Evolutionary conservation across 176 grass and related monocot species (phyloP), one percentile per base, ranked within the genome.

Genomic region (Microstegium vimineum): DNA sequence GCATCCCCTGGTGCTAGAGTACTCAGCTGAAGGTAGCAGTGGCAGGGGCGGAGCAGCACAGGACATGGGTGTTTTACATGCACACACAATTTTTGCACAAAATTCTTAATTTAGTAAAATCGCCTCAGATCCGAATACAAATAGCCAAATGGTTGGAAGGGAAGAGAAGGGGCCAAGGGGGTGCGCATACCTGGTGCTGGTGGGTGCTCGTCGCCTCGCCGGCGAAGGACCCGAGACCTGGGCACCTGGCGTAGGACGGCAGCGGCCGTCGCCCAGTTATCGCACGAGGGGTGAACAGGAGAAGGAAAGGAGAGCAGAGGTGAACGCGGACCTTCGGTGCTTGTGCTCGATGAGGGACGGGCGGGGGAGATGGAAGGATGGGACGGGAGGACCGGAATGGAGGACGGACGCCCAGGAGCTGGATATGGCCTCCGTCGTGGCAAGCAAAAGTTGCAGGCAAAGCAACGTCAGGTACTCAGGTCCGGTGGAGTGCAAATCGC

Each of bases 371-470:
- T 6, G 69, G 70, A 49, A 18, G 71, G 45, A 8, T 0, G 31
- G 31, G n/a, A n/a, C 1, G 31, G 31, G 23, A 23, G 35, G 10
- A 33, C 10, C 16, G 46, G 45, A 52, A 33, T 54, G 46, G 30
- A 54, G 45, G 40, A 70, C n/a, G n/a, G 37, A 49, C 42, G 6
- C 18, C 22, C 22, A 4, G n/a, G 68, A 28, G 41, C 52, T 73
- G 71, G 71, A 74, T 75, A 46, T 56, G 23, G 10, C 57, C 25
- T 27, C 23, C 57, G 10, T 62, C 25, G n/a, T 9, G 69, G 69
- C 27, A 74, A 51, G 16, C 73, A 75, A 57, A 35, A 57, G 49
- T 75, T 16, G 73, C 73, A 32, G 71, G 71, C 41, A 20, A 73
- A 73, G 70, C 41, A 73, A 49, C 41, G 25, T n/a, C 35, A 5